These are phyloP conservation scores for Endogone sp. DNA, from an alignment of 192 early-diverging fungal genomes.

Conservation along the genomic window DNA sequence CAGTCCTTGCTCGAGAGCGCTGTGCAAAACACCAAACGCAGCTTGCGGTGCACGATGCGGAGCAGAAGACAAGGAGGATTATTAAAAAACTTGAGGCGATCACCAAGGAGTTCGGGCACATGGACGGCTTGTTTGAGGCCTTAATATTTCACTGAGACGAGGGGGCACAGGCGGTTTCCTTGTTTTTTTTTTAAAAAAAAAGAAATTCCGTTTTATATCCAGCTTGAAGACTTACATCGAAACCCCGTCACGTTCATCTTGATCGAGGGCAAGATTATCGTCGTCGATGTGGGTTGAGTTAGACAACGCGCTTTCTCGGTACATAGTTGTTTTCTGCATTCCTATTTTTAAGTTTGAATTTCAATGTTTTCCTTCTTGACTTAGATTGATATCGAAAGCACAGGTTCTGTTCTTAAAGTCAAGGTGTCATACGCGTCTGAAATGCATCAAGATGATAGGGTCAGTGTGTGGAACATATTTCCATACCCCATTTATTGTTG, in stretches of 20 bases:
- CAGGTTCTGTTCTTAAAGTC: slow-evolving; percentile 21
- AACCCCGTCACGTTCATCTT: not conserved
- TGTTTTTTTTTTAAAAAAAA: no score
- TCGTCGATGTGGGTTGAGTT: not conserved
- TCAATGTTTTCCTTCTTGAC: not conserved
- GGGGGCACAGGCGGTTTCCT: no score
- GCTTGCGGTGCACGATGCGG: not conserved
- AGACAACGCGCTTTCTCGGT: no score
- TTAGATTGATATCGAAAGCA: slow-evolving; percentile 38
- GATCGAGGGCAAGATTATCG: not conserved
- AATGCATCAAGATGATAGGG: slow-evolving; percentile 35
- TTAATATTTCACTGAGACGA: no score
- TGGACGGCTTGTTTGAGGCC: no score
- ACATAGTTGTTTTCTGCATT: no score
- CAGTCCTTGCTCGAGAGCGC: not conserved
- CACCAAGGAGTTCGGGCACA: not conserved
- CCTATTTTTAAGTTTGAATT: no score
- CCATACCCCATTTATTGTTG: no score
- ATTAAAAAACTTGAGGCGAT: not conserved
- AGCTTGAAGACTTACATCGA: not conserved
- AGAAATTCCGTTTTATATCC: no score
- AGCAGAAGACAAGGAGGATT: not conserved
- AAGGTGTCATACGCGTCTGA: slow-evolving; percentile 32
- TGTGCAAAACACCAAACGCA: not conserved
- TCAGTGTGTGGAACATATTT: not conserved